Base-by-base conservation (phyloP, 192 early-diverging fungal species). In the Podila epigama region DNA sequence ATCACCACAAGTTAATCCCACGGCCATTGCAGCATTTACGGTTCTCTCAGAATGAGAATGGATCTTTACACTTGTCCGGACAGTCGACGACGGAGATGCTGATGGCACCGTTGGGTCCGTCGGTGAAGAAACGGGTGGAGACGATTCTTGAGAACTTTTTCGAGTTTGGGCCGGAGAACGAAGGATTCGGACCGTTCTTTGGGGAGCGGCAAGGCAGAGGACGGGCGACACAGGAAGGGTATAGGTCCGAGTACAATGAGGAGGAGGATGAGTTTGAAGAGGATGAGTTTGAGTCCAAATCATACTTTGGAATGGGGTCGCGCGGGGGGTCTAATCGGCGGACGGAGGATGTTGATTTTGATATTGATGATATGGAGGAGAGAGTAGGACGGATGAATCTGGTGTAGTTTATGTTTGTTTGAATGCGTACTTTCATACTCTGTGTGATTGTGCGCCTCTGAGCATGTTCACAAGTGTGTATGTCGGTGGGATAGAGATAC, bases 131-230 rank as follows among this genome's bases (percentile, higher is more conserved):
- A 50, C 28, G 73, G 5, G 73, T 77, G 4, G 73, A 77, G 56
- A 77, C 73, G 22, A 77, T 77, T 37, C 42, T 77, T 39, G 73
- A 77, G 0, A 77, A 77, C 56, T 77, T 77, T 64, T 77, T 77
- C 50, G 73, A 77, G 51, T 77, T 77, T 77, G 73, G 73, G 42
- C 60, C 66, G 2, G 73, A 77, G 55, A 77, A 77, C 32, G 73
- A 77, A 10, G 73, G 73, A 35, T 77, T 77, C 40, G 73, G 73
- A 15, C 73, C 73, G 6, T 77, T 77, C 51, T 77, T 77, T 39
- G 44, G 53, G 4, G 73, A 77, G 56, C 37, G 73, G 20, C 64
- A 66, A 16, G 51, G 52, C 0, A 52, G 63, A 29, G 20, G 36
- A 18, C 42, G 36, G 7, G 20, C 37, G 2, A 40, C 10, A n/a